These are phyloP conservation scores for Tolypocladium tropicale DNA, from an alignment of 2,329 filamentous ascomycete species.

Conservation along the genomic window DNA sequence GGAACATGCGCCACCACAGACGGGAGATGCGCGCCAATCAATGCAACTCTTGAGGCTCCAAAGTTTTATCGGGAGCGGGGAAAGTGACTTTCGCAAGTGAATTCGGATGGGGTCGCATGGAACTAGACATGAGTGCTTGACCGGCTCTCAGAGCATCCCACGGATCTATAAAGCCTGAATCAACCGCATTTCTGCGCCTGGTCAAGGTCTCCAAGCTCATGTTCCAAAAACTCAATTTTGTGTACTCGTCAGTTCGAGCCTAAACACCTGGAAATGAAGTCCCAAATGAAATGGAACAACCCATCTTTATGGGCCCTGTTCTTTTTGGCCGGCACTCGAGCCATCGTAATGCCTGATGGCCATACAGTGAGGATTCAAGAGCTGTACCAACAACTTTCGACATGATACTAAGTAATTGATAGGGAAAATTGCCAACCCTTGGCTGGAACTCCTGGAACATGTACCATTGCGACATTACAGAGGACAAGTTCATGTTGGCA, in stretches of 20 bases:
- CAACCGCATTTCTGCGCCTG: no score
- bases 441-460: conserved; percentile 46
- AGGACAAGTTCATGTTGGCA: conserved; percentile 35
- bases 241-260: not conserved
- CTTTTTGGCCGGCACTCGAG: not conserved
- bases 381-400: not conserved
- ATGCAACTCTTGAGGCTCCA: no score
- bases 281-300: not conserved
- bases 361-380: not conserved
- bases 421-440: conserved; percentile 24
- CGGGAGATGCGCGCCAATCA: not conserved
- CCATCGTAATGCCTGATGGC: not conserved
- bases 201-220: no score
- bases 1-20: not conserved
- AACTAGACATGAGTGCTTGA: not conserved
- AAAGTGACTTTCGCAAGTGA: no score
- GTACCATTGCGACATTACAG: conserved; percentile 38
- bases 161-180: no score
- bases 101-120: no score
- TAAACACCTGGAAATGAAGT: not conserved
- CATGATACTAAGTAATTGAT: not conserved
- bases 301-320: not conserved
- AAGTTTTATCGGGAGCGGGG: no score
- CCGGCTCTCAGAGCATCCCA: not conserved
- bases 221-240: not conserved